Percentiles rank a stretch among this genome's conserved stretches.
phyloP scores from a whole-genome alignment of 179 eudicot genomes.

The Heliamphora pulchella region DNA sequence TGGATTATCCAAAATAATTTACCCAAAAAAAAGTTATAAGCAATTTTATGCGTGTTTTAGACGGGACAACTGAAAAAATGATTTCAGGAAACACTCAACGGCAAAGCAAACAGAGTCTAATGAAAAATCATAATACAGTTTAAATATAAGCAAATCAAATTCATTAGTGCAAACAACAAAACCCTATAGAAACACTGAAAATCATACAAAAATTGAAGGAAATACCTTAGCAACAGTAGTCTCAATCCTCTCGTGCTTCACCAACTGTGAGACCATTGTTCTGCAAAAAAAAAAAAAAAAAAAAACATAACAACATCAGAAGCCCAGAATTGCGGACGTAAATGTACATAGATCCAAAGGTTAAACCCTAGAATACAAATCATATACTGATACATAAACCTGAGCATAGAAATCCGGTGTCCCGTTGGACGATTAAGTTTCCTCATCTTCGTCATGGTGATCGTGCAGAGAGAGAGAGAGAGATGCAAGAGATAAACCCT shows the following conservation, averaged over 20 bases:
- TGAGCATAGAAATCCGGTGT: constrained; percentile 89
- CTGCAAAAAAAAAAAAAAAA: constrained; percentile 28
- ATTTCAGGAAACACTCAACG: no score
- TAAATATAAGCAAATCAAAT: no score
- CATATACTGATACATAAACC: constrained; percentile 26
- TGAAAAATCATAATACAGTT: no score
- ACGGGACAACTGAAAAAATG: no score
- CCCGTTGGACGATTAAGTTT: constrained; percentile 87
- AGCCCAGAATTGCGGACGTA: no score
- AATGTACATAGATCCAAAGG: no score
- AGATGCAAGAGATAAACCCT: background rate
- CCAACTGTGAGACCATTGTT: constrained; percentile 93
- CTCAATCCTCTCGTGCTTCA: constrained; percentile 92
- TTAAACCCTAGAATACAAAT: background rate
- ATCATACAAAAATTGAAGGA: background rate
- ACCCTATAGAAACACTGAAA: no score
- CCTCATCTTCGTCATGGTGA: constrained; percentile 77
- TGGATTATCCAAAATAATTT: no score
- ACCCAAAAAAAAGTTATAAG: no score
- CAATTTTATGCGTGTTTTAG: no score
- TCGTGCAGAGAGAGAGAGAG: constrained; percentile 5
- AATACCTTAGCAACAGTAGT: constrained; percentile 93
- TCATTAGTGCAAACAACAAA: background rate
- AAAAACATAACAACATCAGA: no score
- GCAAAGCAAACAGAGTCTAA: no score